phyloP scores from a whole-genome alignment of 1,284 basidiomycete species.

The Phellopilus nigrolimitatus region DNA sequence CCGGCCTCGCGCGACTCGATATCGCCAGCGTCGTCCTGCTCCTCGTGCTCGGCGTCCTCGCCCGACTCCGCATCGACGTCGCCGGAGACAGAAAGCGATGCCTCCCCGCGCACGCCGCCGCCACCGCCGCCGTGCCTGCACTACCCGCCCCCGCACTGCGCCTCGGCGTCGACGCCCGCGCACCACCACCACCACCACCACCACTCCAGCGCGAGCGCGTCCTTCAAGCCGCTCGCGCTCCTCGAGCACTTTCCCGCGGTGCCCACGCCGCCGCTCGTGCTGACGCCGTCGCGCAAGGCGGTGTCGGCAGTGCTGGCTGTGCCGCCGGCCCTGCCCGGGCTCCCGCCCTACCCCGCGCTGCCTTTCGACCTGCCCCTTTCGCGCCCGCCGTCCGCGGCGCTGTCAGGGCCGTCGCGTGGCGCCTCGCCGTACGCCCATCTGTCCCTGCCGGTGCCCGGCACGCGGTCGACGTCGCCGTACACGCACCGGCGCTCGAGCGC shows the following conservation, averaged over 20 bases:
- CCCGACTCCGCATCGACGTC: slow-evolving; percentile 6
- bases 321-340: slow-evolving; percentile 1
- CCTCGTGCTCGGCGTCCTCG: not conserved
- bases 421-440: slow-evolving; percentile 8
- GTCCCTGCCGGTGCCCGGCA: not conserved
- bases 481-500: not conserved
- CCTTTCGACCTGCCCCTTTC: not conserved
- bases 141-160: not conserved
- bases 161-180: not conserved
- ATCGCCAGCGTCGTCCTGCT: slow-evolving; percentile 5
- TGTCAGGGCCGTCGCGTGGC: not conserved
- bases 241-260: slow-evolving; percentile 7
- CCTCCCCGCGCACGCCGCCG: slow-evolving; percentile 5
- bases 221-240: slow-evolving; percentile 6
- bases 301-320: not conserved
- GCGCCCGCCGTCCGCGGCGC: not conserved
- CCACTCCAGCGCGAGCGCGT: slow-evolving; percentile 5
- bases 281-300: not conserved
- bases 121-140: not conserved
- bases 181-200: not conserved
- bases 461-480: slow-evolving; percentile 1
- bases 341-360: slow-evolving; percentile 2
- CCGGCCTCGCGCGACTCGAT: not conserved
- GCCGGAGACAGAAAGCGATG: slow-evolving; percentile 3
- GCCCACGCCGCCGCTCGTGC: not conserved